phyloP scores from a whole-genome alignment of 176 grass and related monocot species.

The Carex kokanica region DNA sequence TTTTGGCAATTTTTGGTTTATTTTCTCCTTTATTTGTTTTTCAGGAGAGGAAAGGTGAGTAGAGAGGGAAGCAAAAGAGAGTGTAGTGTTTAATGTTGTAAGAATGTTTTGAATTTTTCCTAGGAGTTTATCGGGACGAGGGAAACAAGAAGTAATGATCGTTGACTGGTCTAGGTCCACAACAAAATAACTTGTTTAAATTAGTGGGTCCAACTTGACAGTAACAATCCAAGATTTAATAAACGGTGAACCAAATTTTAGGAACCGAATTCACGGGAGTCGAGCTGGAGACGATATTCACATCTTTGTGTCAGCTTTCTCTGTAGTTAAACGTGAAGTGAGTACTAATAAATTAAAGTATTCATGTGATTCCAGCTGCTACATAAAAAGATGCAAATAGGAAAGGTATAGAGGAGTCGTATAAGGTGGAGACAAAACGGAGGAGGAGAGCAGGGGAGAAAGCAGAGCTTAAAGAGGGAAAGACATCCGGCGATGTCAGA shows the following conservation, averaged over 20 bases:
- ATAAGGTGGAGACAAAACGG: slow-evolving; percentile 16
- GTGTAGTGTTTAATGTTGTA: not conserved
- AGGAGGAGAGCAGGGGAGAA: slow-evolving; percentile 5
- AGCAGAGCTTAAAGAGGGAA: slow-evolving; percentile 14
- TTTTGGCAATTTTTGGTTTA: not conserved
- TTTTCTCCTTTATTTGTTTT: not conserved
- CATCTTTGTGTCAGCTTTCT: not conserved
- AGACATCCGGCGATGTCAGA: slow-evolving; percentile 11
- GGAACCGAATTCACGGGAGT: not conserved
- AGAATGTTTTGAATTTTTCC: slow-evolving; percentile 32
- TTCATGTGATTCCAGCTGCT: not conserved
- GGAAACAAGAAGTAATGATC: not conserved
- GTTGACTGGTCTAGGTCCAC: slow-evolving; percentile 1
- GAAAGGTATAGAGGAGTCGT: not conserved
- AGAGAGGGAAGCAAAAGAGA: not conserved
- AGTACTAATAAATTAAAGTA: not conserved
- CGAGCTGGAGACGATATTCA: not conserved
- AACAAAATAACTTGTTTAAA: not conserved
- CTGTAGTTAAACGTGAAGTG: not conserved
- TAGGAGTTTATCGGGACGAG: slow-evolving; percentile 18
- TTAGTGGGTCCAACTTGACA: not conserved
- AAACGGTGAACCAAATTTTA: not conserved
- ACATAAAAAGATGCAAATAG: not conserved
- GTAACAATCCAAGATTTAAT: not conserved
- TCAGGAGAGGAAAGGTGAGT: not conserved